phyloP scores from a whole-genome alignment of 2,329 filamentous ascomycete species.

The Neofusicoccum umdonicola region DNA sequence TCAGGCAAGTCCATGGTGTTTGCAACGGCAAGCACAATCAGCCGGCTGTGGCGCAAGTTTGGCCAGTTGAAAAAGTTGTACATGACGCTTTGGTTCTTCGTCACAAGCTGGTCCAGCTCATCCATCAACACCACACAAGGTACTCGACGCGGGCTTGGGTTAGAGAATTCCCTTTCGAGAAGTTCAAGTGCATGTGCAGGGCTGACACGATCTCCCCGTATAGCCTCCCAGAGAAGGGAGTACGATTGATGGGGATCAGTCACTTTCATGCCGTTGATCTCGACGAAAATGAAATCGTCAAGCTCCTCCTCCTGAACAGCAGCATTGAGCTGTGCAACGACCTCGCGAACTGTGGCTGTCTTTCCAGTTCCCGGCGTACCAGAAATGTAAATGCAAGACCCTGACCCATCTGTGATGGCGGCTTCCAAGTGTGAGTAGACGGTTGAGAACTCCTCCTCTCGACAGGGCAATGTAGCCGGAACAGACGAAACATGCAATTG shows the following conservation, averaged over 20 bases:
- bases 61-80: conserved; percentile 99
- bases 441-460: conserved; percentile 84
- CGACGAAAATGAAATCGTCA: conserved; percentile 97
- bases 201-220: conserved; percentile 89
- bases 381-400: conserved; percentile 97
- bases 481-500: conserved; percentile 92
- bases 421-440: conserved; percentile 93
- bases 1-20: conserved; percentile 99
- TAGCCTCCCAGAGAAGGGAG: conserved; percentile 88
- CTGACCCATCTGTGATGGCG: conserved; percentile 88
- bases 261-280: conserved; percentile 99
- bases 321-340: conserved; percentile 84
- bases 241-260: conserved; percentile 97
- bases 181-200: conserved; percentile 88
- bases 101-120: conserved; percentile 95
- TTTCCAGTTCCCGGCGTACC: conserved; percentile 98
- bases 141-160: conserved; percentile 83
- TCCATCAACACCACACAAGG: conserved; percentile 99
- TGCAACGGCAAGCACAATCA: conserved; percentile 95
- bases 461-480: conserved; percentile 82
- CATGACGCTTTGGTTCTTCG: conserved; percentile 99
- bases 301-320: conserved; percentile 85
- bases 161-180: conserved; percentile 86
- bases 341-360: conserved; percentile 94
- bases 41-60: conserved; percentile 79